phyloP scores from a whole-genome alignment of 139 green algal genomes.

The Zygnema circumcarinatum region DNA sequence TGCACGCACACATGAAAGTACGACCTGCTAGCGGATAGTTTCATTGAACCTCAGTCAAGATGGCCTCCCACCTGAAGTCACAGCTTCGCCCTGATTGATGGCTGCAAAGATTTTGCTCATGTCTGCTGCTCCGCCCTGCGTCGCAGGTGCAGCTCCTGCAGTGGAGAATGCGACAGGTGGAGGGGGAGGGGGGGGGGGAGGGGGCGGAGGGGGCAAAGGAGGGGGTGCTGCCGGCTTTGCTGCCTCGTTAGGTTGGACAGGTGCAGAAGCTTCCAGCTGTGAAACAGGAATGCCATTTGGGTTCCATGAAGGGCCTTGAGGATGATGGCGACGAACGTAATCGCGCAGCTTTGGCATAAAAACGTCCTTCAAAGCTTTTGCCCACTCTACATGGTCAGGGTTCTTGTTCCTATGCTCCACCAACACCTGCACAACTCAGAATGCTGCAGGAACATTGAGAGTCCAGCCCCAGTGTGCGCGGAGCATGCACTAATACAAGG shows the following conservation, averaged over 20 bases:
- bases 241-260: neutral
- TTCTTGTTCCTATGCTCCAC: slow-evolving; percentile 73
- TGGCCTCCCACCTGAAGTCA: slow-evolving; percentile 64
- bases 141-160: slow-evolving; percentile 20
- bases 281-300: slow-evolving; percentile 56
- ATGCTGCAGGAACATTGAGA: no score
- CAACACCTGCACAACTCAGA: slow-evolving; percentile 65
- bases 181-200: slow-evolving; percentile 57
- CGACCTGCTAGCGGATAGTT: no score
- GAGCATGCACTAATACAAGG: no score
- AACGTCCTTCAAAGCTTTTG: slow-evolving; percentile 79
- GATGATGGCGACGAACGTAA: slow-evolving; percentile 72
- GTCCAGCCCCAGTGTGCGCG: no score
- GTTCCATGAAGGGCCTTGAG: slow-evolving; percentile 77
- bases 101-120: slow-evolving; percentile 59
- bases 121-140: slow-evolving; percentile 16
- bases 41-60: no score
- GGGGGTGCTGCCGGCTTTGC: slow-evolving; percentile 3
- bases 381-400: slow-evolving; percentile 73
- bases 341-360: slow-evolving; percentile 61
- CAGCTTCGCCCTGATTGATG: slow-evolving; percentile 71
- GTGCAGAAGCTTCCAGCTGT: slow-evolving; percentile 7
- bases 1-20: no score
- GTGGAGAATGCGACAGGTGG: slow-evolving; percentile 72
- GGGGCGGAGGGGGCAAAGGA: slow-evolving; percentile 18